These are phyloP conservation scores for Nakazawaea ernobii DNA, from an alignment of 805 yeast species.

Conservation along the genomic window DNA sequence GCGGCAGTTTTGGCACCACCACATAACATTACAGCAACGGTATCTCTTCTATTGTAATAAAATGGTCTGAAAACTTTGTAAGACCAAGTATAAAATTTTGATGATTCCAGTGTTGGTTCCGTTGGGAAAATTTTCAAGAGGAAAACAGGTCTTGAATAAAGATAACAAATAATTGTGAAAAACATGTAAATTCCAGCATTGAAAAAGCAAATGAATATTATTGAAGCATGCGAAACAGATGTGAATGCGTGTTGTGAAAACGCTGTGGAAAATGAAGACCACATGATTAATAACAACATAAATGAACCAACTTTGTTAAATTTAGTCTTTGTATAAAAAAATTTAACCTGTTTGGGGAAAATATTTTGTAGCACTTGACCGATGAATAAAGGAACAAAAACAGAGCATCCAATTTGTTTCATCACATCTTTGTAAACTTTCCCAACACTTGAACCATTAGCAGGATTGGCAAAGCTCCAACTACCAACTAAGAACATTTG, in stretches of 20 bases:
- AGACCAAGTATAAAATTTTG: slow-evolving; percentile 37
- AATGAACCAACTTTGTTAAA: slow-evolving; percentile 72
- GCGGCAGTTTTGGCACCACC: slow-evolving; percentile 96
- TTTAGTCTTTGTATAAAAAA: slow-evolving; percentile 51
- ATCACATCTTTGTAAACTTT: slow-evolving; percentile 67
- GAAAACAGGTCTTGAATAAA: slow-evolving; percentile 55
- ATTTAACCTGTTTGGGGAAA: slow-evolving; percentile 58
- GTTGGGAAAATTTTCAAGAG: slow-evolving; percentile 36
- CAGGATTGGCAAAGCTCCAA: slow-evolving; percentile 82
- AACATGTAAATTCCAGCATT: slow-evolving; percentile 75
- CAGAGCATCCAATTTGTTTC: slow-evolving; percentile 82
- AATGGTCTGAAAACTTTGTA: slow-evolving; percentile 53
- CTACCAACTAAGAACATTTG: slow-evolving; percentile 58
- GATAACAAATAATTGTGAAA: slow-evolving; percentile 61
- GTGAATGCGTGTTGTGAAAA: slow-evolving; percentile 78
- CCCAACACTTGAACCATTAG: slow-evolving; percentile 45
- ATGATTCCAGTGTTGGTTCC: slow-evolving; percentile 41
- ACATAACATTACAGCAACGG: slow-evolving; percentile 77
- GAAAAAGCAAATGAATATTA: slow-evolving; percentile 76
- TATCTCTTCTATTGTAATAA: slow-evolving; percentile 63
- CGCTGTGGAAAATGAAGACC: slow-evolving; percentile 79
- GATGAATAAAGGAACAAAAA: slow-evolving; percentile 81
- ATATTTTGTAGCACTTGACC: slow-evolving; percentile 78
- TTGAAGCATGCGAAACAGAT: slow-evolving; percentile 58
- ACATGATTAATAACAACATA: slow-evolving; percentile 74